Base-by-base conservation (phyloP, 148 eudicot species). In the Limonium bicolor region DNA sequence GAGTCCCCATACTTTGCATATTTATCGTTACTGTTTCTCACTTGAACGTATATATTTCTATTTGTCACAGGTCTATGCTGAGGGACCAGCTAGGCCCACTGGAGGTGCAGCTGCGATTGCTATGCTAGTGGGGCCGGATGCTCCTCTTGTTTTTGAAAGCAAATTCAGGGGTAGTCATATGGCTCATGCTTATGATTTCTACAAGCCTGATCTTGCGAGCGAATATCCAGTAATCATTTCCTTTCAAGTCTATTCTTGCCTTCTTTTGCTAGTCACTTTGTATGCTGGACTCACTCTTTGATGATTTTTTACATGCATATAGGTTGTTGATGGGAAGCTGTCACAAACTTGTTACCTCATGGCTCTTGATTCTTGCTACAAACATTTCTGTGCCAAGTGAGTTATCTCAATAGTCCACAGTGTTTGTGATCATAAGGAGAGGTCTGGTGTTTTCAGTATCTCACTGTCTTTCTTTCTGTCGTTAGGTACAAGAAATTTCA, bases 291-390 rank as follows among this genome's bases (percentile, higher is more conserved):
- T 24, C 30, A n/a, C 27, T 25, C 10, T 43, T 5, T 2, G 7
- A 20, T 31, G 27, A 43, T 13, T 43, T 43, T 43, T 25, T 20
- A 43, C 27, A 6, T 14, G 40, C 41, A 50, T 41, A 32, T 62
- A 92, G 99, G 90, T 92, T 61, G 99, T 92, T 53, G 95, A 92
- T 63, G 99, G 95, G 30, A 92, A 92, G 80, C 80, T 92, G 51
- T 85, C 99, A 36, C 99, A 92, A 55, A 92, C 99, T 54, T 92
- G 99, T 50, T 85, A 85, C 64, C 88, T 92, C 41, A 78, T 76
- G 95, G 99, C 99, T 9, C 77, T 92, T 29, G 95, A 92, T 67
- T 67, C 95, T 52, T 92, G 99, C 68, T 92, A 92, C 67, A 85
- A 71, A 42, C 62, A 51, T 25, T 70, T 59, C 46, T 81, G 94